phyloP scores from a whole-genome alignment of 2,329 filamentous ascomycete species.

The Torrubiella hemipterigena region DNA sequence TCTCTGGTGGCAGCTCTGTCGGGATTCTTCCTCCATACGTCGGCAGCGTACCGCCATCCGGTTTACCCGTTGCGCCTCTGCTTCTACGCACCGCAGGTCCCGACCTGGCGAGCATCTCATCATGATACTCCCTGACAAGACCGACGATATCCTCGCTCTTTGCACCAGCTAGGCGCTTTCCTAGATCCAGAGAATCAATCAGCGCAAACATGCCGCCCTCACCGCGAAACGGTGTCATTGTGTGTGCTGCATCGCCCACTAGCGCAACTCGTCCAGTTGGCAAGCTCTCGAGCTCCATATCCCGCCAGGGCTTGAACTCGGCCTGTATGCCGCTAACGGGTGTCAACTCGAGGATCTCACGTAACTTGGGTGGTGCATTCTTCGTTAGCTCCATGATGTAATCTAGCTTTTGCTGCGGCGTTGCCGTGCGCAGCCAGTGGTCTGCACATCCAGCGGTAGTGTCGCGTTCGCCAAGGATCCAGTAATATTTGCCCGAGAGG shows the following conservation, averaged over 20 bases:
- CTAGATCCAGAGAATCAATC: slow-evolving; percentile 8
- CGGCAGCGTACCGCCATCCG: too few relatives aligned
- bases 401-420: slow-evolving; percentile 5
- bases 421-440: slow-evolving; percentile 18
- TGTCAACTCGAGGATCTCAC: slow-evolving; percentile 14
- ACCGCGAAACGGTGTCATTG: slow-evolving; percentile 4
- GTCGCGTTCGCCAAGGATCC: slow-evolving; percentile 12
- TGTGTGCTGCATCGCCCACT: slow-evolving; percentile 2
- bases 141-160: too few relatives aligned
- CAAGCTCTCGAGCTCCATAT: slow-evolving; percentile 17
- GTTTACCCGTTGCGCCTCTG: too few relatives aligned
- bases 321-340: slow-evolving; percentile 10
- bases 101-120: too few relatives aligned
- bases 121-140: too few relatives aligned
- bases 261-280: slow-evolving; percentile 7
- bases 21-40: too few relatives aligned
- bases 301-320: slow-evolving; percentile 19
- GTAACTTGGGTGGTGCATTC: slow-evolving; percentile 6
- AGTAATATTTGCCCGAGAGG: slow-evolving; percentile 15
- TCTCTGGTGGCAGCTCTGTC: too few relatives aligned
- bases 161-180: too few relatives aligned
- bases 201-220: slow-evolving; percentile 30
- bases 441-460: slow-evolving; percentile 12
- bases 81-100: too few relatives aligned
- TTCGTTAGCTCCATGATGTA: slow-evolving; percentile 5